Percentiles rank a stretch among this genome's conserved stretches.
Evolutionary conservation across 208 protist genomes (phyloP).

Genomic region (Trypanosoma avium): DNA sequence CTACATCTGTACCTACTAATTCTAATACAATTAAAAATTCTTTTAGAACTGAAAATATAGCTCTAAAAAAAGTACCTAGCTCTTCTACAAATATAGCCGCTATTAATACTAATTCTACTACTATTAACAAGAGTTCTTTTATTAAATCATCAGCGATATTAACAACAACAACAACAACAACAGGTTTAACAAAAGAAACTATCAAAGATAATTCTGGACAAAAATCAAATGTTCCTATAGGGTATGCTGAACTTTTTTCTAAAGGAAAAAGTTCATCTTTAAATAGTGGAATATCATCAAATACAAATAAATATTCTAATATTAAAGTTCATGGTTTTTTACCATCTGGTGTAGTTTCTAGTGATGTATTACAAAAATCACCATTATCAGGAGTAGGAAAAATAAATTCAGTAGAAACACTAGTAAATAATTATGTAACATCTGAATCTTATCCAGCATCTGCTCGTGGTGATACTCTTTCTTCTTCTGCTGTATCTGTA

Average conservation of each 20-base stretch:
- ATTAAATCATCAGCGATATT: no score
- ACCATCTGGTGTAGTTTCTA: not conserved
- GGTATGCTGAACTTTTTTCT: constrained; percentile 40
- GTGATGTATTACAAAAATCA: no score
- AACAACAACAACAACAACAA: constrained; percentile 1
- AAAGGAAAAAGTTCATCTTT: constrained; percentile 5
- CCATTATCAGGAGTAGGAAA: no score
- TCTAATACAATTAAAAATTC: not conserved
- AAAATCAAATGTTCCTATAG: constrained; percentile 17
- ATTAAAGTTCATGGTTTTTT: constrained; percentile 19
- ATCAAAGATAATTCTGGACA: constrained; percentile 2
- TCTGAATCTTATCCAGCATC: not conserved
- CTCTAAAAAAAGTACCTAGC: no score
- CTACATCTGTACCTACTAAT: not conserved
- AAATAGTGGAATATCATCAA: not conserved
- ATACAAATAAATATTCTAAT: not conserved
- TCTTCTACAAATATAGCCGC: no score
- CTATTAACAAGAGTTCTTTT: no score
- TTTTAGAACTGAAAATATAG: not conserved
- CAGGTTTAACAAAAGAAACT: not conserved
- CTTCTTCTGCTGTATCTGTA: not conserved
- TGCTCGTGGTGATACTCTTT: not conserved
- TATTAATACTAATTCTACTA: no score
- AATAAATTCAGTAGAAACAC: no score
- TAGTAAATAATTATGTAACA: not conserved